phyloP scores from a whole-genome alignment of 345 rosid genomes.

The Citrus sinensis region DNA sequence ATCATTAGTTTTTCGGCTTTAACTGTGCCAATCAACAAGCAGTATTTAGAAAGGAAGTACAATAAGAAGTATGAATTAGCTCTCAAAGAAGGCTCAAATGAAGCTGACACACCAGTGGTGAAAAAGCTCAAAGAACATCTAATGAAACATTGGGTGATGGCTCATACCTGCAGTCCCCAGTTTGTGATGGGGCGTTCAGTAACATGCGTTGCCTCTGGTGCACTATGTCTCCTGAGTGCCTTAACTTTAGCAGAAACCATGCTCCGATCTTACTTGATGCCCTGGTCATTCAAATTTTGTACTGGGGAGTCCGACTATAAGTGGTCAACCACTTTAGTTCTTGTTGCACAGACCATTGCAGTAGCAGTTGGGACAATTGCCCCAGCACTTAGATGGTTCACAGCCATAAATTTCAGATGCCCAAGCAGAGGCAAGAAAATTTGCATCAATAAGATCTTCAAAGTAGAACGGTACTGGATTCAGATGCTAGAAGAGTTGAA shows the following conservation, averaged over 20 bases:
- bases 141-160: slow-evolving; percentile 83
- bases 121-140: slow-evolving; percentile 54
- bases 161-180: slow-evolving; percentile 82
- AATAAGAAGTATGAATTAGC: slow-evolving; percentile 55
- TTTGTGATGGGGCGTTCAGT: slow-evolving; percentile 79
- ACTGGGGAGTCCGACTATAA: slow-evolving; percentile 70
- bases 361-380: slow-evolving; percentile 63
- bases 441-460: slow-evolving; percentile 26
- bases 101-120: slow-evolving; percentile 24
- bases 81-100: slow-evolving; percentile 40
- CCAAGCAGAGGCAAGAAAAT: slow-evolving; percentile 35
- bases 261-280: slow-evolving; percentile 55
- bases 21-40: slow-evolving; percentile 51
- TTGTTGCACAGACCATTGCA: slow-evolving; percentile 57
- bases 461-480: slow-evolving; percentile 69
- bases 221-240: slow-evolving; percentile 62
- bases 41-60: slow-evolving; percentile 52
- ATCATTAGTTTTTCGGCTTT: slow-evolving; percentile 59
- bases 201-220: slow-evolving; percentile 81
- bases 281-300: slow-evolving; percentile 55
- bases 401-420: slow-evolving; percentile 68
- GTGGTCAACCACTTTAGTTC: slow-evolving; percentile 63
- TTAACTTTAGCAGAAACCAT: slow-evolving; percentile 60
- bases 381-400: slow-evolving; percentile 75
- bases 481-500: slow-evolving; percentile 58